Base-by-base conservation (phyloP, 306 rosid genomes). In the Prosopis cineraria region DNA sequence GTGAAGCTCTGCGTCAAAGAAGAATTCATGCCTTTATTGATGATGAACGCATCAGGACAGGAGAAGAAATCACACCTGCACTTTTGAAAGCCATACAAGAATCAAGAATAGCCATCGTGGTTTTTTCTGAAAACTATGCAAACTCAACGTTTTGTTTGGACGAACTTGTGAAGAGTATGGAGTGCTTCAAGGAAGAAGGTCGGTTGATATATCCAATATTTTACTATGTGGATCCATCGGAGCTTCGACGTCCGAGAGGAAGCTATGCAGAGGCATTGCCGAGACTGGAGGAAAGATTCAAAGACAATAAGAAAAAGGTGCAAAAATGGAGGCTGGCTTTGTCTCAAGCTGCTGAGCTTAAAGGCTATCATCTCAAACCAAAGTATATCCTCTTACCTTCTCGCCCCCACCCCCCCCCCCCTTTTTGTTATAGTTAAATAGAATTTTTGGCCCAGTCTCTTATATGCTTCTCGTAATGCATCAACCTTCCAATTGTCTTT, bases 1-100 rank as follows among this genome's bases (percentile, higher is more conserved):
- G 2, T 17, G 3, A 31, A 5, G 1, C 41, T 30, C 24, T 60
- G 56, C 88, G 85, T n/a, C 93, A 22, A 37, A 66, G 30, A 4
- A 50, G 71, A 66, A 39, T 66, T 24, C 31, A 0, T 3, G 44
- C 29, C 30, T 66, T 66, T 22, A 0, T 66, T 2, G 71, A 66
- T 39, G 19, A 60, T 30, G 41, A 16, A 0, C n/a, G n/a, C n/a
- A 6, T 60, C 0, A 6, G 20, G 19, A 6, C 0, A 0, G 68
- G 68, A 7, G 68, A 60, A 30, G 7, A 30, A 0, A 60, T 60
- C 5, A 30, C 40, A 2, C 41, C 68, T 30, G 1, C 68, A 10
- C 40, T 60, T 30, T 7, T 60, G 22, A 30, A 0, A 60, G 40
- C 68, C 7, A 60, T 60, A 1, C 0, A 60, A 30, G 22, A 17